A percentile compares a stretch with the other conserved stretches of the same genome.
These are phyloP conservation scores for Starmerella apicola DNA, from an alignment of 805 yeast species.

Conservation along the genomic window DNA sequence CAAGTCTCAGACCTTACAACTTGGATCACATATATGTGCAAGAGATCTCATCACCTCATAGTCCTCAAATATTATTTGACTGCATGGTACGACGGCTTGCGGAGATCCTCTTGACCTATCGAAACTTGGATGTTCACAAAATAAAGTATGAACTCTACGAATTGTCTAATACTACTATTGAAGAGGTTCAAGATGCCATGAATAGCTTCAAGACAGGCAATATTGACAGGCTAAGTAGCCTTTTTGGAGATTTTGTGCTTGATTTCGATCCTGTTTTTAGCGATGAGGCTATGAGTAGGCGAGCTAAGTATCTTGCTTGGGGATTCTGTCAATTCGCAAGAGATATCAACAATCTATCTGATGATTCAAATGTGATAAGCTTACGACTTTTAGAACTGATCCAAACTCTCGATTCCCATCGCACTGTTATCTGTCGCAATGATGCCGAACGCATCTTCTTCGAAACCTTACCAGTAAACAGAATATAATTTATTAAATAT, in stretches of 20 bases:
- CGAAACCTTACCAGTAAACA: slow-evolving; percentile 1
- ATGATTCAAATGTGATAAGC: background rate
- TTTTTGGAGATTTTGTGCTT: background rate
- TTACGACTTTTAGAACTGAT: background rate
- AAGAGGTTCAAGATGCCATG: background rate
- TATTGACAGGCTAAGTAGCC: background rate
- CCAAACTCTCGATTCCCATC: background rate
- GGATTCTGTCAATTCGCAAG: slow-evolving; percentile 2
- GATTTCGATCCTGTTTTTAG: background rate
- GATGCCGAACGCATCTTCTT: slow-evolving; percentile 5
- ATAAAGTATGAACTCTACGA: background rate
- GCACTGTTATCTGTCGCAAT: slow-evolving; percentile 4
- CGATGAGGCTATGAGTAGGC: background rate
- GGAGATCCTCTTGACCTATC: background rate
- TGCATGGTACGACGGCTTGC: slow-evolving; percentile 1
- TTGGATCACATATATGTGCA: too few relatives aligned
- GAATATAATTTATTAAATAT: background rate
- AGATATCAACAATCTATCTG: background rate
- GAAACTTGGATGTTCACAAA: background rate
- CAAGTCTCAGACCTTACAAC: background rate
- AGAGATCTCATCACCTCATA: background rate
- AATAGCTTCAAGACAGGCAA: background rate
- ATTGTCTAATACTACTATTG: too few relatives aligned
- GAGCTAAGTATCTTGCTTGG: slow-evolving; percentile 3
- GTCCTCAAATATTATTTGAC: slow-evolving; percentile 7